Conservation (phyloP, 2,329 filamentous ascomycete species). For the Sporothrix pseudoabietina region DNA sequence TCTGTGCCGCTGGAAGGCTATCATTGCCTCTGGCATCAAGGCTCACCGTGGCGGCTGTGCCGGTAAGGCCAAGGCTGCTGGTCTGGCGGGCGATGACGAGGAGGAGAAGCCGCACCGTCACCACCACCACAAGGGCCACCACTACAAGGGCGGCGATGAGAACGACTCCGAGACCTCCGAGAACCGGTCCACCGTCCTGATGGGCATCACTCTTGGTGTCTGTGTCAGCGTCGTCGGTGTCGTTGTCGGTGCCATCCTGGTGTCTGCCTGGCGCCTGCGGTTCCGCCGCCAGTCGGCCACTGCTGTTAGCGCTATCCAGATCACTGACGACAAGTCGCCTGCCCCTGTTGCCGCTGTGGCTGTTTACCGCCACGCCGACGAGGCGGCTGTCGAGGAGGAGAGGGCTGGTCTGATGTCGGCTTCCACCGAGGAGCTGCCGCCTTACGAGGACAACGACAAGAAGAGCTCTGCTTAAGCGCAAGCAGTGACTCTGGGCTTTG, state of each 20-base stretch:
- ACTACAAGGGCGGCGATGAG: conserved; percentile 37
- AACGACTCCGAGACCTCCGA: conserved; percentile 26
- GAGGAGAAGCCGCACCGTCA: conserved; percentile 22
- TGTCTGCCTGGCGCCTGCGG: conserved; percentile 58
- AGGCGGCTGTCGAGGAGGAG: conserved; percentile 48
- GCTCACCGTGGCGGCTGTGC: conserved; percentile 46
- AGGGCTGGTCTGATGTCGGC: conserved; percentile 52
- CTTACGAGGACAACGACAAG: conserved; percentile 38
- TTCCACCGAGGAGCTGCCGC: conserved; percentile 26
- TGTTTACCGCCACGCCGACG: conserved; percentile 37
- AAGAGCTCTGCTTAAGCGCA: conserved; percentile 8
- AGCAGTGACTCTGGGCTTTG: background rate
- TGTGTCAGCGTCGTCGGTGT: conserved; percentile 68
- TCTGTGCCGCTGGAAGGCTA: conserved; percentile 58
- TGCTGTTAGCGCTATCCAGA: conserved; percentile 29
- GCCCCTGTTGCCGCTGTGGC: background rate
- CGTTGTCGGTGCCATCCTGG: conserved; percentile 63
- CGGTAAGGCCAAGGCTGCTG: conserved; percentile 32
- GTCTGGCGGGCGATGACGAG: background rate
- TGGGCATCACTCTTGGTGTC: conserved; percentile 70
- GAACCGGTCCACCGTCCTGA: conserved; percentile 59
- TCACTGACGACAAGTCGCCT: conserved; percentile 44
- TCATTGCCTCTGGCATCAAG: conserved; percentile 50
- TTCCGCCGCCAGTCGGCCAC: conserved; percentile 43
- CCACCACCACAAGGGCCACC: conserved; percentile 36